These are phyloP conservation scores for Leishmania tarentolae DNA, from an alignment of 208 protist species.

Conservation along the genomic window DNA sequence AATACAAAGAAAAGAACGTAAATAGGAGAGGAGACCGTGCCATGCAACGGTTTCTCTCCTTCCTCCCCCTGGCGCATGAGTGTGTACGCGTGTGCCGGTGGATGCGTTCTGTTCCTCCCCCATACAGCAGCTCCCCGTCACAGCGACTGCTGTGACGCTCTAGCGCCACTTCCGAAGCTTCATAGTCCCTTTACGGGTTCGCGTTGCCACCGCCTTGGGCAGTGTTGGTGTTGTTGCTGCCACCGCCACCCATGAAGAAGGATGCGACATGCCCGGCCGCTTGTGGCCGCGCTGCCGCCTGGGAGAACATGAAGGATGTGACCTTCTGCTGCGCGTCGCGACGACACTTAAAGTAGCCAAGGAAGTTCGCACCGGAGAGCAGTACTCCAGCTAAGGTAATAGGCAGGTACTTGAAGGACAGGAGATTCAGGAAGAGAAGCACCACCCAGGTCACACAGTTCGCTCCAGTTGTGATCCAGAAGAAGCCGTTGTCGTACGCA, in stretches of 20 bases:
- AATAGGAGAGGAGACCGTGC: slow-evolving; percentile 10
- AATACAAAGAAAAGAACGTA: slow-evolving; percentile 9
- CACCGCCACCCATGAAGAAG: slow-evolving; percentile 24
- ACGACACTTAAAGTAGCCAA: slow-evolving; percentile 89
- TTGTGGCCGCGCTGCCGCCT: slow-evolving; percentile 51
- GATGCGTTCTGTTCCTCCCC: not conserved
- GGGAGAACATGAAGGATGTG: slow-evolving; percentile 60
- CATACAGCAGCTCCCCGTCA: not conserved
- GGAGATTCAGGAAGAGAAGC: slow-evolving; percentile 75
- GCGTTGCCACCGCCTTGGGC: not conserved
- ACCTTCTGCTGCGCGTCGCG: slow-evolving; percentile 69
- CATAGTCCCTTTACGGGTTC: not conserved
- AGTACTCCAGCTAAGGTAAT: slow-evolving; percentile 64
- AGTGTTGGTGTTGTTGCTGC: not conserved
- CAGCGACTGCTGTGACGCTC: not conserved
- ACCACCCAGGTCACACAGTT: slow-evolving; percentile 67
- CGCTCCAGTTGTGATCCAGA: slow-evolving; percentile 63
- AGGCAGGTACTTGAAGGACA: slow-evolving; percentile 61
- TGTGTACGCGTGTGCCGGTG: not conserved
- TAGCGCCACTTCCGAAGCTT: not conserved
- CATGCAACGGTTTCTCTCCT: not conserved
- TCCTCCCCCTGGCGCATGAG: not conserved
- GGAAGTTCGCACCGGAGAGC: slow-evolving; percentile 63
- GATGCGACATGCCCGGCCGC: slow-evolving; percentile 47
- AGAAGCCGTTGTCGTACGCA: slow-evolving; percentile 84